Evolutionary conservation across 2,329 filamentous ascomycete genomes (phyloP).

Genomic region (Nigrograna mackinnonii): DNA sequence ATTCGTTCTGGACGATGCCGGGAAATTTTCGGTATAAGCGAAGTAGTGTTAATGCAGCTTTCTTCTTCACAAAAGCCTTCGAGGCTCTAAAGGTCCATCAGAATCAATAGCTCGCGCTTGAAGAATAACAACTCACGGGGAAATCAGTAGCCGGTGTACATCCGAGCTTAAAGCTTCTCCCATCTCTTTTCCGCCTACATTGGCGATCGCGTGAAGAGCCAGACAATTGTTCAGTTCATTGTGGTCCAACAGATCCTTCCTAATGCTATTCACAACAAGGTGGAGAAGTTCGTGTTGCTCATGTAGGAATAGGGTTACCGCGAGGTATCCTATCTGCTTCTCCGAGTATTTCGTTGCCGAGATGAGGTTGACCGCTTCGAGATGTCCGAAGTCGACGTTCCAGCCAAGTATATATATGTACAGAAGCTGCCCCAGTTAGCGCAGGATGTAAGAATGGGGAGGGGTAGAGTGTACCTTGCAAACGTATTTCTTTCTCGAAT

Average conservation of each 20-base stretch:
- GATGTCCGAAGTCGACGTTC: conserved; percentile 98
- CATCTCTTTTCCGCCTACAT: conserved; percentile 96
- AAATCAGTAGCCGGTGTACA: conserved; percentile 91
- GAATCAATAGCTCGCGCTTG: conserved; percentile 4
- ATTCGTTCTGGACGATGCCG: conserved; percentile 91
- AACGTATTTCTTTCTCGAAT: conserved; percentile 99
- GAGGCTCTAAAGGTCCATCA: conserved; percentile 63
- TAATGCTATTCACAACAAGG: conserved; percentile 96
- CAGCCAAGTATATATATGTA: conserved; percentile 99
- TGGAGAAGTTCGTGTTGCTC: conserved; percentile 96
- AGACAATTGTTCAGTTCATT: conserved; percentile 98
- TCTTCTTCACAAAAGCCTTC: conserved; percentile 99
- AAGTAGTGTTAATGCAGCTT: conserved; percentile 90
- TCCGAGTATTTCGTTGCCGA: conserved; percentile 97
- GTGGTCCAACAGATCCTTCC: conserved; percentile 91
- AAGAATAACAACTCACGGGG: conserved; percentile 67
- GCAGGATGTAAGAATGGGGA: neutral
- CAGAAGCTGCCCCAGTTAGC: conserved; percentile 63
- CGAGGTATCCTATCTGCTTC: conserved; percentile 98
- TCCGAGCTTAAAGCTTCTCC: conserved; percentile 90
- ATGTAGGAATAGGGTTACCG: conserved; percentile 95
- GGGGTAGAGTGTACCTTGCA: conserved; percentile 70
- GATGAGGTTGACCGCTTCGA: conserved; percentile 97
- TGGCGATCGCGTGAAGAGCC: conserved; percentile 95
- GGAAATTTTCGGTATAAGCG: conserved; percentile 94